phyloP scores from a whole-genome alignment of 306 rosid species.

The Medicago lupulina region DNA sequence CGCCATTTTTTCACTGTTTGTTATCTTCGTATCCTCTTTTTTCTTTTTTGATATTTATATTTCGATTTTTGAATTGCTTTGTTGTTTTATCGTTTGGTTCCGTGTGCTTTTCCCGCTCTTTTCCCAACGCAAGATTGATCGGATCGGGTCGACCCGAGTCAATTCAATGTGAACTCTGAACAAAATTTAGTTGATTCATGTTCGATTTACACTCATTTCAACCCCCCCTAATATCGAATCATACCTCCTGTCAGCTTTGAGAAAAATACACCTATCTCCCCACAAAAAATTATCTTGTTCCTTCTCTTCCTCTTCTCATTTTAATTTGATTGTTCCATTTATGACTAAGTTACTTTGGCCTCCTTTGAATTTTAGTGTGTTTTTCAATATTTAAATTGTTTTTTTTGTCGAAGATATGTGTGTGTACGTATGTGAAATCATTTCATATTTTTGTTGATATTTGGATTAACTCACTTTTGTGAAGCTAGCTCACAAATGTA shows the following conservation, averaged over 20 bases:
- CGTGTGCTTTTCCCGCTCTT: conserved; percentile 42
- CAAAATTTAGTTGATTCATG: background rate
- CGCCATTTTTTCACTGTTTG: conserved; percentile 55
- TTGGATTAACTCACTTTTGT: no score
- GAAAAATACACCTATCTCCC: no score
- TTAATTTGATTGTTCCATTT: no score
- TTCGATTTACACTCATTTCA: background rate
- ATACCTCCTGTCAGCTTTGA: background rate
- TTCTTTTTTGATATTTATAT: background rate
- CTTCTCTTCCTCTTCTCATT: no score
- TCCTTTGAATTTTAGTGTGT: no score
- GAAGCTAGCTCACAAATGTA: no score
- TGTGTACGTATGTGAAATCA: no score
- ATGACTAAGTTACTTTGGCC: no score
- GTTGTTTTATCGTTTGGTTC: background rate
- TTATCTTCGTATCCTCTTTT: background rate
- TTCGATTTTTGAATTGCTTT: background rate
- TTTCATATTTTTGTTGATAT: no score
- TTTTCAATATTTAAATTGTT: no score
- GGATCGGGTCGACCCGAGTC: background rate
- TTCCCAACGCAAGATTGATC: background rate
- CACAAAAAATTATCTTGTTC: no score
- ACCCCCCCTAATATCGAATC: background rate
- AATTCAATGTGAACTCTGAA: background rate
- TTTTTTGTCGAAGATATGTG: no score